Evolutionary conservation across 2,329 filamentous ascomycete species (phyloP).

Genomic region (Ascomycota sp.): DNA sequence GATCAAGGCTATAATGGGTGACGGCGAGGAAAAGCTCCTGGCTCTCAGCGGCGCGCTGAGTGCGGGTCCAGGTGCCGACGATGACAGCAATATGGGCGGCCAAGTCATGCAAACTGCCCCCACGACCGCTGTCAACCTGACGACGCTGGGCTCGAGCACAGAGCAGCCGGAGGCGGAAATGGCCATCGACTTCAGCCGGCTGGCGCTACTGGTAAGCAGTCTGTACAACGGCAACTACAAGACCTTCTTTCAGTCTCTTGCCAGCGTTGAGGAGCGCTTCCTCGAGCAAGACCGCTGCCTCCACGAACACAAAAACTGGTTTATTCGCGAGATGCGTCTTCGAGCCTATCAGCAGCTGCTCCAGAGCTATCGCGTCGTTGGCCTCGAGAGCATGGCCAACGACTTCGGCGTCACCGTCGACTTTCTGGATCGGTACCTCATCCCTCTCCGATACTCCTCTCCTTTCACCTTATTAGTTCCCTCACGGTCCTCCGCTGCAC

Average conservation of each 20-base stretch:
- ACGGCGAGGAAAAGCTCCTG: constrained; percentile 70
- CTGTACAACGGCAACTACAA: constrained; percentile 90
- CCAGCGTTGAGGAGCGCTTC: constrained; percentile 82
- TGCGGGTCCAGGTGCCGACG: constrained; percentile 62
- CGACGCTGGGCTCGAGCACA: constrained; percentile 51
- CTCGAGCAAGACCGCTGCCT: constrained; percentile 86
- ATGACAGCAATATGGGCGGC: constrained; percentile 40
- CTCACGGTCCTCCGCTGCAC: background rate
- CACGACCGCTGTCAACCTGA: constrained; percentile 68
- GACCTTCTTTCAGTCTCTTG: constrained; percentile 78
- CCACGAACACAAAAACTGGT: constrained; percentile 91
- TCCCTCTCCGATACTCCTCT: background rate
- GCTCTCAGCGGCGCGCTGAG: constrained; percentile 65
- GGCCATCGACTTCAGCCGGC: constrained; percentile 71
- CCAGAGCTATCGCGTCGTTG: constrained; percentile 91
- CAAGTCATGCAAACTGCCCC: constrained; percentile 27
- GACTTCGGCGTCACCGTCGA: constrained; percentile 96
- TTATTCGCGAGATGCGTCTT: constrained; percentile 93
- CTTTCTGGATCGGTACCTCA: constrained; percentile 71
- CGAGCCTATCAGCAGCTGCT: constrained; percentile 91
- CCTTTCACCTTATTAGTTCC: background rate
- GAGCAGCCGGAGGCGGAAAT: constrained; percentile 62
- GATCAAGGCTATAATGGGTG: constrained; percentile 89
- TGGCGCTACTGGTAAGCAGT: constrained; percentile 74
- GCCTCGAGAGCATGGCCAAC: constrained; percentile 89